These are phyloP conservation scores for Bigelowiella natans DNA, from an alignment of 78 protist species.

Conservation along the genomic window DNA sequence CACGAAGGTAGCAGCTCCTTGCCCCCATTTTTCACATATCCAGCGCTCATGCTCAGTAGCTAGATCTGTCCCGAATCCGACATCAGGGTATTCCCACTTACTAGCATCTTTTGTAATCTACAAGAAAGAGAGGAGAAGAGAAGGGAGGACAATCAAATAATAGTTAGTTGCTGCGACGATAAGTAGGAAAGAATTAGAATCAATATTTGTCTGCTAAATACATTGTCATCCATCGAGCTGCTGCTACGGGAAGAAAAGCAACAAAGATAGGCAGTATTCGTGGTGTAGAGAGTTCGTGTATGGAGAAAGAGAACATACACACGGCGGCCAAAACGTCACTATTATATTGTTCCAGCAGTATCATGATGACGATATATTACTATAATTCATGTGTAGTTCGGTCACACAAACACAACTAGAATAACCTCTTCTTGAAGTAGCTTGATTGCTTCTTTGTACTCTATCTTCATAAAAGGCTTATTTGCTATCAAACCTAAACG, in stretches of 20 bases:
- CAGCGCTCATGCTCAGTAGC: slow-evolving; percentile 65
- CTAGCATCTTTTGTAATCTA: background rate
- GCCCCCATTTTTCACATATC: background rate
- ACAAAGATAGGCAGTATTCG: background rate
- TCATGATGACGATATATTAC: no score
- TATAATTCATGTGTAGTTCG: background rate
- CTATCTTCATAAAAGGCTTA: background rate
- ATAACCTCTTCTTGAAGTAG: slow-evolving; percentile 16
- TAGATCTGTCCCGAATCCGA: slow-evolving; percentile 40
- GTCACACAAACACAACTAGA: no score
- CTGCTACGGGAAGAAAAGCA: no score
- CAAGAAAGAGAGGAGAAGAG: no score
- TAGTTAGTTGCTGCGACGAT: no score
- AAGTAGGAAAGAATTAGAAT: no score
- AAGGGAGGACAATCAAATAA: no score
- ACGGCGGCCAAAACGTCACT: background rate
- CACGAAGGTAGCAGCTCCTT: background rate
- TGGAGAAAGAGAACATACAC: background rate
- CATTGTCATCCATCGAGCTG: no score
- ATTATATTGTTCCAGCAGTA: background rate
- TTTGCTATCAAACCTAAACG: background rate
- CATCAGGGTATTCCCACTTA: slow-evolving; percentile 6
- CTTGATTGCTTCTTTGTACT: slow-evolving; percentile 53
- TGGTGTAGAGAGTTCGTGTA: background rate
- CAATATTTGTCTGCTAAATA: no score